Conservation (phyloP, 1,284 basidiomycete genomes). For the Xerocomus amazonicus region DNA sequence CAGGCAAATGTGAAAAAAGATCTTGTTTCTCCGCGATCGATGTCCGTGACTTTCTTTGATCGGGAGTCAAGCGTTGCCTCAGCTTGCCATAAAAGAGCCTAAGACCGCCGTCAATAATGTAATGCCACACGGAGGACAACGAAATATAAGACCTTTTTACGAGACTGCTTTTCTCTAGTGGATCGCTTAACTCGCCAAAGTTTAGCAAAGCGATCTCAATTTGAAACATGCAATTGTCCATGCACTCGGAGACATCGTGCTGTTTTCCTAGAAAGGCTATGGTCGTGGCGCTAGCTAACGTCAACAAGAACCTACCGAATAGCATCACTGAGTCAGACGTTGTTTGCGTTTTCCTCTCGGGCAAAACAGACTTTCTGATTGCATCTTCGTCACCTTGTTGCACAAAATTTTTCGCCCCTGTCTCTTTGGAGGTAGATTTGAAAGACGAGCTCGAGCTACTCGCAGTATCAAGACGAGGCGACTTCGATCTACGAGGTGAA, state of each 20-base stretch:
- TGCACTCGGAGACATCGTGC: constrained; percentile 97
- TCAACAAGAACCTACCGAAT: constrained; percentile 61
- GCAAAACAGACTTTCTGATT: constrained; percentile 54
- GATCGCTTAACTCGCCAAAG: constrained; percentile 61
- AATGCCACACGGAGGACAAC: not conserved
- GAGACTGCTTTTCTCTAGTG: constrained; percentile 61
- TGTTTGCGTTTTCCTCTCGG: constrained; percentile 56
- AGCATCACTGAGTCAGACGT: constrained; percentile 79
- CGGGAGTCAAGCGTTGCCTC: constrained; percentile 65
- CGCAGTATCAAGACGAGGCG: constrained; percentile 34
- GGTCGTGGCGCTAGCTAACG: not conserved
- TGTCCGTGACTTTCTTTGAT: constrained; percentile 44
- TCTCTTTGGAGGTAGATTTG: constrained; percentile 41
- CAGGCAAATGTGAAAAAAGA: constrained; percentile 89
- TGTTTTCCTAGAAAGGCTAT: constrained; percentile 65
- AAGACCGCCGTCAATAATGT: constrained; percentile 6
- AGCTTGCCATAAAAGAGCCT: constrained; percentile 90
- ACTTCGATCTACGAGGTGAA: constrained; percentile 38
- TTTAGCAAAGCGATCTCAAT: constrained; percentile 88
- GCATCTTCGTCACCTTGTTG: constrained; percentile 24
- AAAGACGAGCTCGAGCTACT: constrained; percentile 32
- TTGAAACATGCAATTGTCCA: constrained; percentile 99
- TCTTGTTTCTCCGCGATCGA: constrained; percentile 85
- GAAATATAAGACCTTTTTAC: constrained; percentile 63
- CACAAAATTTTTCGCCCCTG: constrained; percentile 31